Evolutionary conservation across 441 rosid species (phyloP).

Genomic region (Croton laevigatus): DNA sequence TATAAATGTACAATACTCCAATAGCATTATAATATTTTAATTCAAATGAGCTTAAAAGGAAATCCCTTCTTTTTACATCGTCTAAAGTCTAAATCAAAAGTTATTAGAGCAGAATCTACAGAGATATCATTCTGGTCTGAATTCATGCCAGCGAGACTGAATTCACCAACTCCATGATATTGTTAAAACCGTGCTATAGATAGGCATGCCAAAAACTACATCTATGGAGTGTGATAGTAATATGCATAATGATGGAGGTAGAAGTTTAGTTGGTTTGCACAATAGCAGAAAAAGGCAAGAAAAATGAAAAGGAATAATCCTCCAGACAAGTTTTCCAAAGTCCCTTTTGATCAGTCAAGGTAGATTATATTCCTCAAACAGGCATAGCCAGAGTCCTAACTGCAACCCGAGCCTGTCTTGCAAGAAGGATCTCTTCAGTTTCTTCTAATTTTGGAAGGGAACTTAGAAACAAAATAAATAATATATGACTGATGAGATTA

Average conservation of each 20-base stretch:
- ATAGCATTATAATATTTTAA: background rate
- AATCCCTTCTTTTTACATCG: background rate
- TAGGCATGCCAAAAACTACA: background rate
- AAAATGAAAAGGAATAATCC: background rate
- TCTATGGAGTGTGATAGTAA: background rate
- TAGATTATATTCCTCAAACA: background rate
- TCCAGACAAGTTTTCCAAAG: background rate
- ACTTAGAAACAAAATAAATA: no score
- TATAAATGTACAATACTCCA: background rate
- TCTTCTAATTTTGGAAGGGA: no score
- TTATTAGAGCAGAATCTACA: background rate
- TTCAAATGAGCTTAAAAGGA: background rate
- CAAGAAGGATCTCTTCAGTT: background rate
- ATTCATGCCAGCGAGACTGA: background rate
- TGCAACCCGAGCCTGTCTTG: background rate
- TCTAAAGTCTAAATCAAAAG: conserved; percentile 9
- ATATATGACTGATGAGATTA: no score
- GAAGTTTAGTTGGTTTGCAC: background rate
- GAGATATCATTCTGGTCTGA: background rate
- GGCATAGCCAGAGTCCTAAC: background rate
- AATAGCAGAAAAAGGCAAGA: background rate
- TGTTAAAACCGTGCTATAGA: background rate
- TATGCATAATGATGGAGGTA: no score
- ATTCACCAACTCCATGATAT: background rate
- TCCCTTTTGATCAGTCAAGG: background rate